phyloP scores from a whole-genome alignment of 2,329 filamentous ascomycete genomes.

The Zasmidium cellare region DNA sequence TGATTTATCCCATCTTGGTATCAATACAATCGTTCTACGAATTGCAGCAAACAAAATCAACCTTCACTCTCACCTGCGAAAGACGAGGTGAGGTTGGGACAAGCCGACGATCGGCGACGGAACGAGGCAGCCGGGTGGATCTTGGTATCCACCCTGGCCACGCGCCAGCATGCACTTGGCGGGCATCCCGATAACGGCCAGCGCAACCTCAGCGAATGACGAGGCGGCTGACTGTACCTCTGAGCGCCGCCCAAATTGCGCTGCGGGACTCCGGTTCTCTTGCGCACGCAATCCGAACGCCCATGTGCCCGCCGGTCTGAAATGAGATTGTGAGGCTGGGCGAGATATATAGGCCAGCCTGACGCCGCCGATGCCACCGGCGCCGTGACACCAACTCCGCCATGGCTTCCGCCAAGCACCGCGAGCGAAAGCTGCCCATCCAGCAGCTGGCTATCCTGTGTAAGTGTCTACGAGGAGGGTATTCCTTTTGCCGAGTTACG shows the following conservation, averaged over 20 bases:
- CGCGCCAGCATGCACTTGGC: background rate
- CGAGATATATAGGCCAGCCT: slow-evolving; percentile 1
- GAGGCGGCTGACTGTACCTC: background rate
- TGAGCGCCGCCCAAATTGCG: background rate
- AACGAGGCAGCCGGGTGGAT: background rate
- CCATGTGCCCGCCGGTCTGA: no score
- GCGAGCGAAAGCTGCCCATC: slow-evolving; percentile 63
- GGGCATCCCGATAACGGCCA: background rate
- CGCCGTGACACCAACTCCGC: slow-evolving; percentile 1
- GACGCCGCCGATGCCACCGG: background rate
- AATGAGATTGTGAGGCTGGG: background rate
- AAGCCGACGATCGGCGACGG: background rate
- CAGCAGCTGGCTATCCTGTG: slow-evolving; percentile 77
- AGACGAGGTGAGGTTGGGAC: slow-evolving; percentile 1
- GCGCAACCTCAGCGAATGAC: background rate
- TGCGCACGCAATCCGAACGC: no score
- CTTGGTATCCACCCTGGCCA: background rate
- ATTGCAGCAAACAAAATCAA: background rate
- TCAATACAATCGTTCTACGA: background rate
- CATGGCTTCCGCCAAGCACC: slow-evolving; percentile 19
- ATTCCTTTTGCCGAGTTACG: background rate
- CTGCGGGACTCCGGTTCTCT: background rate
- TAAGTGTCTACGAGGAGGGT: slow-evolving; percentile 36
- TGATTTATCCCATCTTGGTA: no score
- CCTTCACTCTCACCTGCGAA: background rate